Conservation (phyloP, 2,329 filamentous ascomycete species). For the Endocalyx cinctus region DNA sequence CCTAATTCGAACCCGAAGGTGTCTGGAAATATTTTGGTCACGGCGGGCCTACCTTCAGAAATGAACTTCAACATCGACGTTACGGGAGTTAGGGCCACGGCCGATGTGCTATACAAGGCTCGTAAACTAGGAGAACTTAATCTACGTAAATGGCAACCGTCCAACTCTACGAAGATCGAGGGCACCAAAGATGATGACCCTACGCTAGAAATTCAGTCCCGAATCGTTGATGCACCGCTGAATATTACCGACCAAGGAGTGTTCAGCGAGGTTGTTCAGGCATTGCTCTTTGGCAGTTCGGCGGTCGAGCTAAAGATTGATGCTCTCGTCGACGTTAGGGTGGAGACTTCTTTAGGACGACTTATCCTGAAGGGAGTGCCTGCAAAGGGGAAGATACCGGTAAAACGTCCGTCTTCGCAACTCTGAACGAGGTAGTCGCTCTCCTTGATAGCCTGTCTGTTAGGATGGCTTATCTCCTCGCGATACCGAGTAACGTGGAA, state of each 20-base stretch:
- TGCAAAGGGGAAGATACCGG: slow-evolving; percentile 76
- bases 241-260: slow-evolving; percentile 76
- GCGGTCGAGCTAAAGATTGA: slow-evolving; percentile 68
- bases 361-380: slow-evolving; percentile 81
- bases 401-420: slow-evolving; percentile 80
- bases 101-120: slow-evolving; percentile 75
- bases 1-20: slow-evolving; percentile 72
- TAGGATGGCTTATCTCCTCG: slow-evolving; percentile 12
- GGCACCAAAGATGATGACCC: slow-evolving; percentile 53
- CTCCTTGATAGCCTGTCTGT: slow-evolving; percentile 19
- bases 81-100: slow-evolving; percentile 67
- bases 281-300: slow-evolving; percentile 69
- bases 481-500: slow-evolving; percentile 11
- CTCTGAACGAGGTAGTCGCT: slow-evolving; percentile 41
- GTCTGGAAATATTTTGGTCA: slow-evolving; percentile 75
- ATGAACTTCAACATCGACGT: slow-evolving; percentile 84
- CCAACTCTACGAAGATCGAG: slow-evolving; percentile 70
- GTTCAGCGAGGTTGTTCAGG: slow-evolving; percentile 76
- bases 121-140: slow-evolving; percentile 78
- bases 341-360: slow-evolving; percentile 75
- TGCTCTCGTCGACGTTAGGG: slow-evolving; percentile 76
- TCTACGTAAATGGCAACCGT: slow-evolving; percentile 75
- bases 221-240: slow-evolving; percentile 73
- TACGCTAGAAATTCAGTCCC: slow-evolving; percentile 68
- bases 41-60: slow-evolving; percentile 75